phyloP scores from a whole-genome alignment of 176 grass and related monocot genomes.

The Phragmites australis region DNA sequence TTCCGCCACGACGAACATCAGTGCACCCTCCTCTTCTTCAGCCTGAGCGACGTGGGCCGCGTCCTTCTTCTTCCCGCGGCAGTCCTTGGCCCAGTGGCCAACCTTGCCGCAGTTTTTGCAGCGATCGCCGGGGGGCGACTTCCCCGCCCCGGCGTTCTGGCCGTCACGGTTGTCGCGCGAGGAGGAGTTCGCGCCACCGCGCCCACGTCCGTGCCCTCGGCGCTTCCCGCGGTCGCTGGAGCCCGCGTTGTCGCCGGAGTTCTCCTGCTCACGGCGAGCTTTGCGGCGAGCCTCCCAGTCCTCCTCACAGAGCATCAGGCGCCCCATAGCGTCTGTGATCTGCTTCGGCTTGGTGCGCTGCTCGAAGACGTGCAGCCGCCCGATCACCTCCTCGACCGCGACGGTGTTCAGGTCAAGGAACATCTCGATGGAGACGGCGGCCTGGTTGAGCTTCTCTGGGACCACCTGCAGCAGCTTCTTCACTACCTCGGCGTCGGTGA shows the following conservation, averaged over 20 bases:
- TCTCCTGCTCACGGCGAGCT: not conserved
- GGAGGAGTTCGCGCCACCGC: not conserved
- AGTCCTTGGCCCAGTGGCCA: not conserved
- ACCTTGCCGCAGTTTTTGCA: not conserved
- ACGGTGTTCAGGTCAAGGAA: not conserved
- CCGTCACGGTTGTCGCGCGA: not conserved
- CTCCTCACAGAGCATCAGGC: not conserved
- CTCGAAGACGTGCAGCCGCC: not conserved
- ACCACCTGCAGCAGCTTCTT: not conserved
- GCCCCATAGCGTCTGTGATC: not conserved
- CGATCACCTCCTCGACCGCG: not conserved
- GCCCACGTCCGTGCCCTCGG: not conserved
- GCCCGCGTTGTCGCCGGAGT: not conserved
- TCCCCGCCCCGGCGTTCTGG: not conserved
- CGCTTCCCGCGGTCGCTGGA: not conserved
- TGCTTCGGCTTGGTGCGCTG: not conserved
- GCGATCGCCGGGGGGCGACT: not conserved
- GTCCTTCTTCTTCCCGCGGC: not conserved
- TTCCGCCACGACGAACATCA: not conserved
- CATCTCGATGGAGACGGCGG: not conserved
- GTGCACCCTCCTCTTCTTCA: not conserved
- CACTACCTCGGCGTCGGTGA: not conserved
- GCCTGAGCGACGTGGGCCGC: not conserved
- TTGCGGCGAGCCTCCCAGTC: not conserved
- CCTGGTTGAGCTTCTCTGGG: not conserved